Base-by-base conservation (phyloP, 2,329 filamentous ascomycete species). In the Aureobasidium sp. region DNA sequence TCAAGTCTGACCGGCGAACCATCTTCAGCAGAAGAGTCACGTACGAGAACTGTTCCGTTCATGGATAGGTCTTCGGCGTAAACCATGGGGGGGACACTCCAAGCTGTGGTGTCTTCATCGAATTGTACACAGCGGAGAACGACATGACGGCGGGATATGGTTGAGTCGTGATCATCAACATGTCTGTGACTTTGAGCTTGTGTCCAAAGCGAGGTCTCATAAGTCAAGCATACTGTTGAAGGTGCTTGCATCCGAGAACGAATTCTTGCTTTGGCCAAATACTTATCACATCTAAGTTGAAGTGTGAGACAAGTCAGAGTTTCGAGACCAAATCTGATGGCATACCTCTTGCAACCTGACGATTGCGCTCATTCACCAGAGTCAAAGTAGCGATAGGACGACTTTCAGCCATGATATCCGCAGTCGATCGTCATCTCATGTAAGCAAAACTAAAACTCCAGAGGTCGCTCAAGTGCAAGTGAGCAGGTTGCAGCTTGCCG, bases 51-150 rank as follows among this genome's bases (percentile, higher is more conserved):
- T 6, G 72, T 71, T 6, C 70, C 64, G 55, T 76, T 76, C 30
- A 63, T 64, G 0, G 74, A 78, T 2, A 74, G 44, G 49, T 75
- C 70, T 34, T 72, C 68, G 12, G 67, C 68, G 58, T 77, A 78
- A 2, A 78, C 67, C 52, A 77, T 67, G 4, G 74, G 74, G 3
- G 68, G 61, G 10, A 75, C 66, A 4, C 58, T 56, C 10, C 64
- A 57, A 21, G 62, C 53, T 12, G 62, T 14, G 17, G 35, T 60
- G 22, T 68, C 61, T 52, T 71, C 64, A 29, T 74, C 74, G 54
- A 71, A 77, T 1, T 74, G 51, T 42, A 77, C 67, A 58, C 72
- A 74, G 57, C 73, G 71, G 38, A 77, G 63, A 19, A 66, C 67
- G 14, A 77, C 58, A 63, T 77, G 74, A 50, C 67, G 65, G 29